Percentiles rank a stretch among this genome's conserved stretches.
These are phyloP conservation scores for Syzygium jambos DNA, from an alignment of 345 rosid genomes.

Conservation along the genomic window DNA sequence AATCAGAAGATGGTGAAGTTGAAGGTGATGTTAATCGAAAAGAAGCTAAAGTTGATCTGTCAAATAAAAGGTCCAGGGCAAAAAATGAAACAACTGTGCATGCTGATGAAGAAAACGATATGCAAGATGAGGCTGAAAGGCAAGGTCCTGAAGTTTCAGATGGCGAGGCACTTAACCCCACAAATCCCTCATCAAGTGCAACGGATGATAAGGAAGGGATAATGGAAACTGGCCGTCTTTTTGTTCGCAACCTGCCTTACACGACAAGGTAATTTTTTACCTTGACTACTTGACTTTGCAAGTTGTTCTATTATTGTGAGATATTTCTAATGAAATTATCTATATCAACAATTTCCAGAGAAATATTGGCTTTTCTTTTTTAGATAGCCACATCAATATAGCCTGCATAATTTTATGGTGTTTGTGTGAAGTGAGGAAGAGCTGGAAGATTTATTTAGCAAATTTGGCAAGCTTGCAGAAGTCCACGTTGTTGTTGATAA, in stretches of 20 bases:
- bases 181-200: slow-evolving; percentile 14
- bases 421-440: slow-evolving; percentile 66
- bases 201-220: slow-evolving; percentile 29
- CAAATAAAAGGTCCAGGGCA: slow-evolving; percentile 4
- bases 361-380: neutral
- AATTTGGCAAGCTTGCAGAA: slow-evolving; percentile 45
- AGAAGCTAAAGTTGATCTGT: slow-evolving; percentile 7
- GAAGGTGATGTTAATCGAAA: slow-evolving; percentile 13
- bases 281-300: neutral
- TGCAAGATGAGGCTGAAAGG: slow-evolving; percentile 15
- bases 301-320: neutral
- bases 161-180: slow-evolving; percentile 26
- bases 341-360: neutral
- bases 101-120: slow-evolving; percentile 10
- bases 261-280: slow-evolving; percentile 45
- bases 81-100: slow-evolving; percentile 5
- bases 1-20: slow-evolving; percentile 46
- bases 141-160: slow-evolving; percentile 21
- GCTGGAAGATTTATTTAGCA: slow-evolving; percentile 59
- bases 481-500: slow-evolving; percentile 85
- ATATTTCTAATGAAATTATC: neutral
- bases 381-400: neutral
- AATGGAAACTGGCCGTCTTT: slow-evolving; percentile 63
- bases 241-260: slow-evolving; percentile 82
- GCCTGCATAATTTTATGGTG: neutral